Base-by-base conservation (phyloP, 805 yeast genomes). In the Saccharomycopsis fodiens region DNA sequence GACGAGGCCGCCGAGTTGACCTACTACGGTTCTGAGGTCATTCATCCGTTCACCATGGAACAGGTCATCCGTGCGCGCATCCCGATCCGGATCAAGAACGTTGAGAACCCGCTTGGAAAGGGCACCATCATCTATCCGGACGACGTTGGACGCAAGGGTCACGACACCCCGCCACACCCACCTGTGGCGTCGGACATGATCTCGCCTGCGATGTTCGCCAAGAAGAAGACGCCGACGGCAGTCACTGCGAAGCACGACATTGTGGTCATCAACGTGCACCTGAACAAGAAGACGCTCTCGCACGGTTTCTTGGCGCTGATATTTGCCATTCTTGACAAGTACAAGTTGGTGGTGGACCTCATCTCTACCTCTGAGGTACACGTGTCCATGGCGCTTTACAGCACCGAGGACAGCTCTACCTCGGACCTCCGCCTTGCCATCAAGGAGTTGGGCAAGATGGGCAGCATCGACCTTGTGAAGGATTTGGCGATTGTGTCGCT, bases 1-100 rank as follows among this genome's bases (percentile, higher is more conserved):
- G 97, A 93, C 60, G 98, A 93, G 68, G 98, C 98, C 3, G 93
- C 97, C 0, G 98, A 93, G 68, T 76, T 93, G 63, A 93, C 98
- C 1, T 93, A 93, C 65, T 93, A 93, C 60, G 98, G 98, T 38
- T 82, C 94, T 2, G 98, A 93, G 67, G 98, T 93, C 54, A 93
- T 93, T 56, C 98, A 93, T 60, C 98, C 98, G 2, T 89, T 93
- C 70, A 93, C 98, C 19, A 93, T 93, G 98, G 97, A 91, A 67
- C 98, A 93, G 68, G 98, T 91, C 47, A 93, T 93, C 57, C 79
- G 81, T 55, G 97, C 97, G 20, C 85, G 82, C 60, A 93, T 93
- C 60, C 98, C 98, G 39, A 93, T 93, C 61, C 78, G 97, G 60
- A 93, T 93, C 58, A 93, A 93, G 65, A 93, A 93, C 63, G 98